These are phyloP conservation scores for Globisporangium emineosum DNA, from an alignment of 352 stramenopile species.

Conservation along the genomic window DNA sequence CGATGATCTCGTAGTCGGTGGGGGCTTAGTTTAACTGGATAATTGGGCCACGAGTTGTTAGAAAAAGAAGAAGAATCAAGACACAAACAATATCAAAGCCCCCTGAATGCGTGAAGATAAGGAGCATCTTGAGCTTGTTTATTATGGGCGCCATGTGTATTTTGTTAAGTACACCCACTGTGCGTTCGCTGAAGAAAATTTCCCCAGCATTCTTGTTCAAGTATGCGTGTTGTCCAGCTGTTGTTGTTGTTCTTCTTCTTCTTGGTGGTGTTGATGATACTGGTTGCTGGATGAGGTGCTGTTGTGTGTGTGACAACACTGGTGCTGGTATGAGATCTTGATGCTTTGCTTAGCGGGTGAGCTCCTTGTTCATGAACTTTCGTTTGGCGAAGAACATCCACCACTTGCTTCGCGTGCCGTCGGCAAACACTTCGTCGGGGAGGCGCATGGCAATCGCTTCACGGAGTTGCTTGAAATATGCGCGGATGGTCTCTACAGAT, in stretches of 20 bases:
- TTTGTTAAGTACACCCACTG: not conserved
- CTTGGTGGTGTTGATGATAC: conserved; percentile 1
- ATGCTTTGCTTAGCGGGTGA: conserved; percentile 41
- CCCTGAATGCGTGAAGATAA: not conserved
- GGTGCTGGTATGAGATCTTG: not conserved
- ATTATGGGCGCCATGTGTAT: not conserved
- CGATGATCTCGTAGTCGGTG: not conserved
- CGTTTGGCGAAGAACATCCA: conserved; percentile 93
- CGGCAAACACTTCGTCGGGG: conserved; percentile 80
- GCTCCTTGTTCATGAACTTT: conserved; percentile 95
- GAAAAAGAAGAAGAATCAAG: not conserved
- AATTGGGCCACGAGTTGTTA: not conserved
- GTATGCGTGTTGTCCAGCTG: not conserved
- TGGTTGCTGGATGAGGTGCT: not conserved
- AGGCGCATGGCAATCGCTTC: conserved; percentile 80
- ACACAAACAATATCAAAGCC: not conserved
- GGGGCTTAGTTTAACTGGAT: not conserved
- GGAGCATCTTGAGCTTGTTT: not conserved
- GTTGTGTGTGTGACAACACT: not conserved
- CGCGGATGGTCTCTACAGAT: conserved; percentile 68
- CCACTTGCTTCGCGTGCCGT: conserved; percentile 91
- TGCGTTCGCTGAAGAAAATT: not conserved
- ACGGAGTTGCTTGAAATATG: conserved; percentile 91
- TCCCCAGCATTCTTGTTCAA: not conserved
- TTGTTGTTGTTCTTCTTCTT: not conserved